Evolutionary conservation across 306 rosid species (phyloP), one percentile per base, ranked within the genome.

Genomic region (Cicer judaicum): DNA sequence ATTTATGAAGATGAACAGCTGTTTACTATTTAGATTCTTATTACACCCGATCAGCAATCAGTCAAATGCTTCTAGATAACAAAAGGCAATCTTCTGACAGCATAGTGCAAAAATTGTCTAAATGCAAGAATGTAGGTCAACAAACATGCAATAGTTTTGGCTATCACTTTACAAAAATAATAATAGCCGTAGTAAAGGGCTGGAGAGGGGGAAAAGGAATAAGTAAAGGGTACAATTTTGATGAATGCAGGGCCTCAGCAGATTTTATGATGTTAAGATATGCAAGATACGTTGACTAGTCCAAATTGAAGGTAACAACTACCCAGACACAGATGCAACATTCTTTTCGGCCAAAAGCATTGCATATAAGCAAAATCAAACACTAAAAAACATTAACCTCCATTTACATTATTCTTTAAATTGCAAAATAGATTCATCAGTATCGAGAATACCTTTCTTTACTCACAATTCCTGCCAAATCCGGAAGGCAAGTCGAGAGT

Each of bases 391-490:
- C 74, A 38, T 11, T 49, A 61, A 54, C 12, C 10, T 61, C 18
- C 38, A 62, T 61, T 12, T 39, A 29, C 64, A 78, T 24, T 36
- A 49, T 12, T 65, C 43, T 74, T 7, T 3, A 44, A 44, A 57
- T 65, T 14, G 56, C 57, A 2, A 21, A 42, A 60, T 38, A 65
- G 70, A 62, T 73, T 70, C 49, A 53, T 47, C 2, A 48, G 64
- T 71, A 76, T 57, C 5, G 62, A 70, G 15, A 64, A 56, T 88
- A 93, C 98, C 98, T 91, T 87, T 85, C 96, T 66, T 87, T 85
- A 57, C 72, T n/a, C 9, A 77, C 68, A 85, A 88, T 80, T 53
- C 56, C 63, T 2, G 73, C 82, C 79, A 93, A 84, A 64, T 79
- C 82, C 0, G 83, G 81, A 41, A 93, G 81, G 78, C 92, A 50